Evolutionary conservation across 2,329 filamentous ascomycete genomes (phyloP), one percentile per base, ranked within the genome.

Genomic region (Cryphonectria naterciae): DNA sequence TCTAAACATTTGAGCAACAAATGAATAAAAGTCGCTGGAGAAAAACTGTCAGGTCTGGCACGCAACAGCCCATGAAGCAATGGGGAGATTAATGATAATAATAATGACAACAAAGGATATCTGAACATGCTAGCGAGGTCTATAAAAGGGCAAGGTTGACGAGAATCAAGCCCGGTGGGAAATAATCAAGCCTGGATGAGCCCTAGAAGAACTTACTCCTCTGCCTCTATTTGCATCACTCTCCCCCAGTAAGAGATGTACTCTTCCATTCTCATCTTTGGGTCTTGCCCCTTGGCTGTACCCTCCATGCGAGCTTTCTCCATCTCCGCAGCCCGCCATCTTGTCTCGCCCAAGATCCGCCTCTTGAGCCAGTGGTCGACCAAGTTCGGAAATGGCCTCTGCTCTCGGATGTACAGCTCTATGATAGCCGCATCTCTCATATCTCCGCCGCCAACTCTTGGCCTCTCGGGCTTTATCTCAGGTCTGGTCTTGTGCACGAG

Each of bases 381-480:
- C 28, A 65, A 22, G 41, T 65, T 65, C 25, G 43, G 43, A n/a
- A 65, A 35, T 1, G 63, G 63, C 43, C 63, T 46, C 63, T 65
- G 63, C 4, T 49, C 43, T 22, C 63, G 63, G 3, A 65, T 32
- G 19, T 65, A 65, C 19, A 65, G 37, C 28, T 65, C 63, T 25
- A 65, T 65, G 43, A 65, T 65, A 6, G 63, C 63, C 25, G 63
- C 63, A 52, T 65, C 63, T 25, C 63, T n/a, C 63, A 65, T 52
- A 8, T 65, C 63, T 13, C 63, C 63, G 1, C 63, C 63, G 6
- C 63, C 63, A 15, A 4, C 5, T 32, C 11, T 65, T 3, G 43
- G 25, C 43, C 17, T 65, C 43, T 65, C 41, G 7, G 43, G 11
- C 28, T 39, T 15, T 4, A 65, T 46, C 25, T 35, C 28, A 46